These are phyloP conservation scores for Phytopythium helicoides DNA, from an alignment of 352 stramenopile species.

Conservation along the genomic window DNA sequence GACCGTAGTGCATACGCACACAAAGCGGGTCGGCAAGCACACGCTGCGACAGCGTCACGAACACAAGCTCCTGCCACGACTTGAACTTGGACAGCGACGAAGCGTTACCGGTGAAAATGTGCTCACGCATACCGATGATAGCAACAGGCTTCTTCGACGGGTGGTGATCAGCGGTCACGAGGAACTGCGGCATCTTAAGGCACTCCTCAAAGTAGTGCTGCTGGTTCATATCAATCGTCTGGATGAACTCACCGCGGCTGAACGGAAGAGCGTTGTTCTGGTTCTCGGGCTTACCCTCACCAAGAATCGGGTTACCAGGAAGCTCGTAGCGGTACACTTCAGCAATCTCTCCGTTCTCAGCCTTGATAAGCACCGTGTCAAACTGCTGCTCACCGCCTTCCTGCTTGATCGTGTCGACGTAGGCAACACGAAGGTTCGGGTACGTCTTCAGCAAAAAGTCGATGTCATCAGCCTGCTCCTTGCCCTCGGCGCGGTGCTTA, in stretches of 20 bases:
- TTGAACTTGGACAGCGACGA: slow-evolving; percentile 82
- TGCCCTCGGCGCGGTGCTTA: slow-evolving; percentile 68
- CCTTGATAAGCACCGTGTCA: slow-evolving; percentile 72
- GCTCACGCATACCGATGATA: slow-evolving; percentile 84
- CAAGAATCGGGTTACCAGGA: slow-evolving; percentile 78
- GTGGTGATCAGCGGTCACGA: slow-evolving; percentile 63
- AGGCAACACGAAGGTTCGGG: slow-evolving; percentile 77
- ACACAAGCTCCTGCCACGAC: slow-evolving; percentile 76
- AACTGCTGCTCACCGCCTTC: slow-evolving; percentile 35
- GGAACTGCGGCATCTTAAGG: slow-evolving; percentile 79
- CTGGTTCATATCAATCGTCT: slow-evolving; percentile 92
- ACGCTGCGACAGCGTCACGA: slow-evolving; percentile 77
- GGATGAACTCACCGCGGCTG: slow-evolving; percentile 80
- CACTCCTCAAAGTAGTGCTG: slow-evolving; percentile 89
- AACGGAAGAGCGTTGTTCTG: slow-evolving; percentile 89
- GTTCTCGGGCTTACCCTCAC: slow-evolving; percentile 87
- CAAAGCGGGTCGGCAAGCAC: slow-evolving; percentile 74
- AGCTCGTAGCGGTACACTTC: slow-evolving; percentile 79
- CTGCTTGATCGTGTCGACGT: slow-evolving; percentile 61
- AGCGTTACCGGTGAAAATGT: slow-evolving; percentile 81
- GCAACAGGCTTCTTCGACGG: slow-evolving; percentile 69
- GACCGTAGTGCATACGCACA: slow-evolving; percentile 80
- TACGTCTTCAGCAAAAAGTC: slow-evolving; percentile 75
- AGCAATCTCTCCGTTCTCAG: slow-evolving; percentile 57
- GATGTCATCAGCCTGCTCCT: slow-evolving; percentile 67